Evolutionary conservation across 352 stramenopile species (phyloP).

Genomic region (Globisporangium sylvaticum): DNA sequence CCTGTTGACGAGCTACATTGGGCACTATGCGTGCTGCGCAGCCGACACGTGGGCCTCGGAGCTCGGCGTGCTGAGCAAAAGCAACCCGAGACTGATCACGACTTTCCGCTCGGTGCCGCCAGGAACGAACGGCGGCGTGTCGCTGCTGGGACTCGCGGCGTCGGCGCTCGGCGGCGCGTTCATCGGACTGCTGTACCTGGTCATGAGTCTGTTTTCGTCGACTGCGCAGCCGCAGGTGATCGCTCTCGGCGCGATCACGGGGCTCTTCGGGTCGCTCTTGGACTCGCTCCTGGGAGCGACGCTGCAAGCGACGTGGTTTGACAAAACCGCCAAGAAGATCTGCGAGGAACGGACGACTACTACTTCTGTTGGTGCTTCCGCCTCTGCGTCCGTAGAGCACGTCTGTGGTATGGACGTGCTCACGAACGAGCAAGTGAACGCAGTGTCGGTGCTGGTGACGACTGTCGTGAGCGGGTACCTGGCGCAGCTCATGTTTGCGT

Average conservation of each 20-base stretch:
- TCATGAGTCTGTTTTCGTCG: conserved; percentile 29
- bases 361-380: background rate
- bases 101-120: conserved; percentile 71
- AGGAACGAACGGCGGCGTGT: conserved; percentile 94
- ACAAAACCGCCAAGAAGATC: conserved; percentile 50
- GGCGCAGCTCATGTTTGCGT: conserved; percentile 21
- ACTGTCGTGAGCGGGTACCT: conserved; percentile 41
- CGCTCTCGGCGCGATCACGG: conserved; percentile 46
- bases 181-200: conserved; percentile 76
- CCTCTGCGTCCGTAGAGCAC: conserved; percentile 7
- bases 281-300: conserved; percentile 85
- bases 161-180: conserved; percentile 85
- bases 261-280: conserved; percentile 70
- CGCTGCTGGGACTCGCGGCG: conserved; percentile 67
- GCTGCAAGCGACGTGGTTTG: conserved; percentile 74
- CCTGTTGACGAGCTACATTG: conserved; percentile 77
- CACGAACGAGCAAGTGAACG: conserved; percentile 75
- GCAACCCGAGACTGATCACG: conserved; percentile 85
- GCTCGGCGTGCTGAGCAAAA: conserved; percentile 87
- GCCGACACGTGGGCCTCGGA: conserved; percentile 95
- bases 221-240: conserved; percentile 50
- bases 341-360: conserved; percentile 38
- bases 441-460: conserved; percentile 56
- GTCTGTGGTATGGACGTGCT: conserved; percentile 42
- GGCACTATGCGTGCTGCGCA: conserved; percentile 92